phyloP scores from a whole-genome alignment of 352 stramenopile genomes.

The Pythium plurisporium region DNA sequence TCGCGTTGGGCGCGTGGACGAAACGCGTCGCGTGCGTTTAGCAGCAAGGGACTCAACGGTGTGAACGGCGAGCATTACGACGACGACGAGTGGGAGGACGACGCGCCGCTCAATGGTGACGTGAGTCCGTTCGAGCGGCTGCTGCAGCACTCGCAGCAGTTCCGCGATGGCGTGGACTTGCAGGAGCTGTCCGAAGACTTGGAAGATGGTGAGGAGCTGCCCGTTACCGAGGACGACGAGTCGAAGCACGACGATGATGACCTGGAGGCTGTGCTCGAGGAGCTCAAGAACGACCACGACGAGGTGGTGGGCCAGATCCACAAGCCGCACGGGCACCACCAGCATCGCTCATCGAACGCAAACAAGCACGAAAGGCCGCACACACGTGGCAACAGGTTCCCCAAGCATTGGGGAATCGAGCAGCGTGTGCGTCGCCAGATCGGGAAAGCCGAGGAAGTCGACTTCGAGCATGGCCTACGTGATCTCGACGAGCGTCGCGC shows the following conservation, averaged over 20 bases:
- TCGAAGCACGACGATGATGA: conserved; percentile 5
- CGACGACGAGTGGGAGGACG: conserved; percentile 20
- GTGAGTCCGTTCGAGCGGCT: conserved; percentile 64
- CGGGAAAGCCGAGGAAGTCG: conserved; percentile 36
- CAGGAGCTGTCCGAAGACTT: conserved; percentile 14
- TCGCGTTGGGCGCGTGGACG: neutral
- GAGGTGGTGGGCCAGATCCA: conserved; percentile 16
- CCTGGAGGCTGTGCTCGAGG: conserved; percentile 7
- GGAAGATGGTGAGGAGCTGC: conserved; percentile 12
- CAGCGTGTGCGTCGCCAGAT: conserved; percentile 25
- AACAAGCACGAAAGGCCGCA: neutral
- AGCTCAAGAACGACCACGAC: neutral
- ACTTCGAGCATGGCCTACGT: conserved; percentile 73
- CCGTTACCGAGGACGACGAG: conserved; percentile 24
- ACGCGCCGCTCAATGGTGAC: conserved; percentile 12
- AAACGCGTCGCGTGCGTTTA: conserved; percentile 7
- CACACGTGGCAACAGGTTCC: neutral
- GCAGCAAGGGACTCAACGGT: conserved; percentile 12
- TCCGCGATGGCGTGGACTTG: conserved; percentile 29
- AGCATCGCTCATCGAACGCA: neutral
- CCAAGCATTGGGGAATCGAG: conserved; percentile 6
- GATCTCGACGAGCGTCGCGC: conserved; percentile 34
- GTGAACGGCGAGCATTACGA: conserved; percentile 8
- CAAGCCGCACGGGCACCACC: conserved; percentile 8
- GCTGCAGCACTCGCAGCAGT: conserved; percentile 62